A percentile compares a stretch with the other conserved stretches of the same genome.
Evolutionary conservation across 164 flowering plant genomes (phyloP).

Genomic region (Houttuynia cordata): DNA sequence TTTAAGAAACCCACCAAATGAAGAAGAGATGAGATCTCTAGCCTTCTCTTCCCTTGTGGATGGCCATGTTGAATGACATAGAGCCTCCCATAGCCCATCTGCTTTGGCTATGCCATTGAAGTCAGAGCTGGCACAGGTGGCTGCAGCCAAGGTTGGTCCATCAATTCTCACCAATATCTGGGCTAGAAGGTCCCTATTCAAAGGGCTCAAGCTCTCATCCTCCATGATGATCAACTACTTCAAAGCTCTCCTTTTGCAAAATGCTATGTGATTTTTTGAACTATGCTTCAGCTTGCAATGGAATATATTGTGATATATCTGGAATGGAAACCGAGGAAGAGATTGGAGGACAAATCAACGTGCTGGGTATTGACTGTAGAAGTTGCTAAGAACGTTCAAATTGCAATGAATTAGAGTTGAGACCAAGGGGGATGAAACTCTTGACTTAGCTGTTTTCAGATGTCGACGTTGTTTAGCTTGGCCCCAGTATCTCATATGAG

Average conservation of each 20-base stretch:
- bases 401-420: too few relatives aligned
- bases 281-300: too few relatives aligned
- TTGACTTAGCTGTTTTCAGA: too few relatives aligned
- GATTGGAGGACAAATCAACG: neutral
- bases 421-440: too few relatives aligned
- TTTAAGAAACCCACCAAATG: neutral
- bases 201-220: neutral
- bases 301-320: too few relatives aligned
- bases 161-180: conserved; percentile 15
- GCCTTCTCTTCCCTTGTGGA: conserved; percentile 12
- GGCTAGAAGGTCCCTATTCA: conserved; percentile 10
- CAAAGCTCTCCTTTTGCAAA: too few relatives aligned
- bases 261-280: neutral
- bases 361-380: neutral
- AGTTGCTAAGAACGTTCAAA: neutral
- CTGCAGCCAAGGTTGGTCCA: conserved; percentile 17
- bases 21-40: conserved; percentile 3
- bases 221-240: neutral
- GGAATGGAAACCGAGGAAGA: neutral
- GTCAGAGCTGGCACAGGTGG: conserved; percentile 14
- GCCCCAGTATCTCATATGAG: too few relatives aligned
- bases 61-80: conserved; percentile 22
- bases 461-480: too few relatives aligned
- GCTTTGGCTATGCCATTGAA: conserved; percentile 8
- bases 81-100: conserved; percentile 9